Evolutionary conservation across 2,329 filamentous ascomycete species (phyloP).

Genomic region (Westerdykella aurantiaca): DNA sequence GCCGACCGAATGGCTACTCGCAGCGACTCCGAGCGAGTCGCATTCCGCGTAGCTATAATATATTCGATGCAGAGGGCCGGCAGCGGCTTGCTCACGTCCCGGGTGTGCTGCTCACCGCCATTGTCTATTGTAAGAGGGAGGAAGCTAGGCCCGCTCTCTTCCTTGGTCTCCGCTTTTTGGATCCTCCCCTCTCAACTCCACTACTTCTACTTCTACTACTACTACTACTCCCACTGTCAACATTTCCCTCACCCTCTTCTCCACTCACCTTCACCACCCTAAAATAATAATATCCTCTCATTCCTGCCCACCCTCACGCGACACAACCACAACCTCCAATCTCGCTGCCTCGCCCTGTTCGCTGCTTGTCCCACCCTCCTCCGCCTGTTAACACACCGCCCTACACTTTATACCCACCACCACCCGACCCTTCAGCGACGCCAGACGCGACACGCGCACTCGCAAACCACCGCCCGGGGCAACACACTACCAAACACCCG

Average conservation of each 20-base stretch:
- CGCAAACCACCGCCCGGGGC: constrained; percentile 2
- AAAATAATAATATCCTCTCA: background rate
- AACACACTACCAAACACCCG: background rate
- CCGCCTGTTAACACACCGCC: constrained; percentile 5
- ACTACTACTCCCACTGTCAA: background rate
- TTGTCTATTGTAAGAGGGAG: background rate
- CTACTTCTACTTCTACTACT: too few relatives aligned
- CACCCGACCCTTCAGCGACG: constrained; percentile 1
- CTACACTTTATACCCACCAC: constrained; percentile 5
- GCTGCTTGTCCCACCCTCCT: background rate
- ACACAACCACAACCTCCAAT: constrained; percentile 6
- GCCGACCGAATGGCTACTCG: too few relatives aligned
- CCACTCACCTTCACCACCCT: background rate
- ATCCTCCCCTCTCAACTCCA: constrained; percentile 3
- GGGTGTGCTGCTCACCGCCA: background rate
- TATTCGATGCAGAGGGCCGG: too few relatives aligned
- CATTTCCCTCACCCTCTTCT: background rate
- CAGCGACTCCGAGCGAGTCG: too few relatives aligned
- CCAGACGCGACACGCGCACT: background rate
- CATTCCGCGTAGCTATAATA: too few relatives aligned
- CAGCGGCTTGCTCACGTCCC: background rate
- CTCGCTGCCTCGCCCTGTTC: background rate
- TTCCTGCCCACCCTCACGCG: constrained; percentile 5
- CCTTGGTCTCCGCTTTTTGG: background rate
- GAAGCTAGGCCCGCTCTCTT: background rate